These are phyloP conservation scores for Pythium plurisporium DNA, from an alignment of 352 stramenopile species.

Conservation along the genomic window DNA sequence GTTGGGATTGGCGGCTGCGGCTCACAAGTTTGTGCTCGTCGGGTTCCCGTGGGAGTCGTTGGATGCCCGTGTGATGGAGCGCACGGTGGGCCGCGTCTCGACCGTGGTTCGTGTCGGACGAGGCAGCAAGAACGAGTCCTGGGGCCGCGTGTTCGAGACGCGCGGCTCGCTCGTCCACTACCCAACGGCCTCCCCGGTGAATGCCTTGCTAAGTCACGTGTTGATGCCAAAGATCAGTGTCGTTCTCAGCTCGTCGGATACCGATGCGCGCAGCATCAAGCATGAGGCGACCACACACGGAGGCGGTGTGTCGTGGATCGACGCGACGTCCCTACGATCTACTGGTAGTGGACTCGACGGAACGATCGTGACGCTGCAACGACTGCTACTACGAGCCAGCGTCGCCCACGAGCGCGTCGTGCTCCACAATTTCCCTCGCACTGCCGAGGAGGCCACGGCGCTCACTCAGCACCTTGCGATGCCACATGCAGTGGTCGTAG, in stretches of 20 bases:
- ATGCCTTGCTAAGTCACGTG: not conserved
- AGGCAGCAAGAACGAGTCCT: not conserved
- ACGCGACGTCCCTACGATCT: not conserved
- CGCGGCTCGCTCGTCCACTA: constrained; percentile 6
- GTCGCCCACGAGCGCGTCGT: constrained; percentile 2
- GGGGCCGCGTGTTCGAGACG: constrained; percentile 3
- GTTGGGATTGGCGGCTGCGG: not conserved
- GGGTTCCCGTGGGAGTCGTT: constrained; percentile 38
- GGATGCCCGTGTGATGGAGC: constrained; percentile 26
- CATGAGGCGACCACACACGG: not conserved
- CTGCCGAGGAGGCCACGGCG: not conserved
- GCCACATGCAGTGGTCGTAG: constrained; percentile 5
- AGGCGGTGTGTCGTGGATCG: constrained; percentile 12
- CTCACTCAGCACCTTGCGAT: not conserved
- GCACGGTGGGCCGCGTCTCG: constrained; percentile 17
- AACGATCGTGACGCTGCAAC: not conserved
- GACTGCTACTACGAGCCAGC: not conserved
- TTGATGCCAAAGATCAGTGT: constrained; percentile 9
- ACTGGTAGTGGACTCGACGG: not conserved
- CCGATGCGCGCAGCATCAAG: not conserved
- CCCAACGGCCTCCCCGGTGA: not conserved
- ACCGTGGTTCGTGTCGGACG: constrained; percentile 15
- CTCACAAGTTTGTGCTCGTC: constrained; percentile 39
- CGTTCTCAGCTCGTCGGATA: not conserved
- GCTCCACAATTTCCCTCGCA: constrained; percentile 12